Conservation (phyloP, 2,329 filamentous ascomycete genomes). For the Cladophialophora psammophila region DNA sequence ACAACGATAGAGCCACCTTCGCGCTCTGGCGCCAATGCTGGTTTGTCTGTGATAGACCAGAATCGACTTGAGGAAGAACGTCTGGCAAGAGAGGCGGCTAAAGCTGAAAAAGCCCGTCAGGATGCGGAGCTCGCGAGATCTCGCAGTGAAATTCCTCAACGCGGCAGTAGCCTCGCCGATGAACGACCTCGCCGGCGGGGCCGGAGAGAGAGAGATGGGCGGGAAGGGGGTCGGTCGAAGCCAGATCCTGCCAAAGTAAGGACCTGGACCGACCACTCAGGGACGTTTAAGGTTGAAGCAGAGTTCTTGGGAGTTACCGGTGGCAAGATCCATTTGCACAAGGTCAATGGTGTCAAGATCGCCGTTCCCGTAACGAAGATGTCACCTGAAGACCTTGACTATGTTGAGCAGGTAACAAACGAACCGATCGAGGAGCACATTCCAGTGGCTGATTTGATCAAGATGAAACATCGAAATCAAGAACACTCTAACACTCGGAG, state of each 20-base stretch:
- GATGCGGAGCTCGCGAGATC: slow-evolving; percentile 50
- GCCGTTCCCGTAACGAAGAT: slow-evolving; percentile 95
- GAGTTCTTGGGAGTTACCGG: slow-evolving; percentile 95
- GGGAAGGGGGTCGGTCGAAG: slow-evolving; percentile 69
- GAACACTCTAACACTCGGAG: slow-evolving; percentile 52
- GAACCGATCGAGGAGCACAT: slow-evolving; percentile 91
- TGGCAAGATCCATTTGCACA: slow-evolving; percentile 96
- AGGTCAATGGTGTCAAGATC: slow-evolving; percentile 97
- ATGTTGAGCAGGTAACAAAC: slow-evolving; percentile 87
- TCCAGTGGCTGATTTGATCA: slow-evolving; percentile 79
- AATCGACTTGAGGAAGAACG: slow-evolving; percentile 80
- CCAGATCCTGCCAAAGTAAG: slow-evolving; percentile 83
- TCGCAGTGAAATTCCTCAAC: slow-evolving; percentile 70
- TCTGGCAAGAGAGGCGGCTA: slow-evolving; percentile 79
- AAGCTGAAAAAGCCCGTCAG: slow-evolving; percentile 65
- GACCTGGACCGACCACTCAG: slow-evolving; percentile 93
- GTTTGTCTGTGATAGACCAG: slow-evolving; percentile 76
- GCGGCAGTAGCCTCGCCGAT: slow-evolving; percentile 78
- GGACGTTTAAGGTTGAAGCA: slow-evolving; percentile 95
- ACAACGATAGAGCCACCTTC: slow-evolving; percentile 60
- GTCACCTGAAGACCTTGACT: slow-evolving; percentile 93
- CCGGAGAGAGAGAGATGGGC: slow-evolving; percentile 65
- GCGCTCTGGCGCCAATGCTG: slow-evolving; percentile 65
- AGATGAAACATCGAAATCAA: slow-evolving; percentile 55
- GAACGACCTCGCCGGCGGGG: slow-evolving; percentile 69